Conservation (phyloP, 352 stramenopile genomes). For the Phytophthora brassicae region DNA sequence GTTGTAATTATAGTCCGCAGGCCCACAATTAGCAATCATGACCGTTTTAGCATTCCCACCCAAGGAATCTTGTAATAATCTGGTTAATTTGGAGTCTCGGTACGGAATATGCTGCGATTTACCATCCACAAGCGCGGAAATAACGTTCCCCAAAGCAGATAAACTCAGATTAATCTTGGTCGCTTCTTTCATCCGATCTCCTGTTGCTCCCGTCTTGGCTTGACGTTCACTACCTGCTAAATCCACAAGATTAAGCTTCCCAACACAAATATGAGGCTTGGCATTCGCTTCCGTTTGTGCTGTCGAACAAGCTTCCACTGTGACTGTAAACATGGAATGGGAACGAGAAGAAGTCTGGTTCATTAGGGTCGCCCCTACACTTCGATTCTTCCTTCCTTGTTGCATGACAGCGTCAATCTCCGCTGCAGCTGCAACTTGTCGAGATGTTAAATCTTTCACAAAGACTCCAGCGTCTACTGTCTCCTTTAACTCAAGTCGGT, state of each 20-base stretch:
- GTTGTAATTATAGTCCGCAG: constrained; percentile 97
- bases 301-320: constrained; percentile 83
- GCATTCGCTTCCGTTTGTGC: constrained; percentile 41
- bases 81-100: constrained; percentile 89
- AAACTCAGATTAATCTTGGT: constrained; percentile 89
- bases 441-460: constrained; percentile 92
- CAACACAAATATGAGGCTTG: constrained; percentile 88
- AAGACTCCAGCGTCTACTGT: constrained; percentile 94
- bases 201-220: constrained; percentile 92
- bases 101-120: constrained; percentile 95
- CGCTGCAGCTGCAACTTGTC: constrained; percentile 74
- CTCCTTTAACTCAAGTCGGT: constrained; percentile 93
- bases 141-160: constrained; percentile 82
- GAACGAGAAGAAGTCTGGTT: constrained; percentile 94
- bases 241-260: constrained; percentile 97
- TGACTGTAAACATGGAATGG: constrained; percentile 96
- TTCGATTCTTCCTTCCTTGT: constrained; percentile 92
- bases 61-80: constrained; percentile 88
- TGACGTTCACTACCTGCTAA: constrained; percentile 92
- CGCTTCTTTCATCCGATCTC: constrained; percentile 93
- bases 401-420: constrained; percentile 95
- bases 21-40: constrained; percentile 97
- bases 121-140: constrained; percentile 81
- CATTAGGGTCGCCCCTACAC: constrained; percentile 93
- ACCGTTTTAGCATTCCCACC: constrained; percentile 97